Evolutionary conservation across 805 yeast genomes (phyloP), one percentile per base, ranked within the genome.

Genomic region (Ogataea thermomethanolica): DNA sequence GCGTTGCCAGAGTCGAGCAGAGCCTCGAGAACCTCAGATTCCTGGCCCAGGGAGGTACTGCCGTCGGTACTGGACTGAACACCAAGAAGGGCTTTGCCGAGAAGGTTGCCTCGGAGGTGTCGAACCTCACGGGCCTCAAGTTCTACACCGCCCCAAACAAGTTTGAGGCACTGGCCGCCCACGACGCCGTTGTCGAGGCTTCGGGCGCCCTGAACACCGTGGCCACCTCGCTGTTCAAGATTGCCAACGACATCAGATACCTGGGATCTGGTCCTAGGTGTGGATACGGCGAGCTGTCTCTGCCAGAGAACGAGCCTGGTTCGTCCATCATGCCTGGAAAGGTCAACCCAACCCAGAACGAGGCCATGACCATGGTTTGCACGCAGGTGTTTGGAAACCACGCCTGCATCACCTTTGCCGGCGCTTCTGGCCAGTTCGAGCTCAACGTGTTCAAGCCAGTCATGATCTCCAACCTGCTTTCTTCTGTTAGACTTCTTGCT

Each of bases 311-410:
- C 69, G 99, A 93, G 73, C 99, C 99, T 43, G 99, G 99, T 61
- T 88, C 97, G 45, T 89, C 97, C 22, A 93, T 93, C 68, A 93
- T 93, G 99, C 99, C 99, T 38, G 99, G 99, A 64, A 93, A 93
- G 73, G 97, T 93, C 49, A 93, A 93, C 78, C 99, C 99, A 52
- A 93, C 99, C 42, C 99, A 93, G 74, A 90, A 90, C 67, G 99
- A 93, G 76, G 99, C 99, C 40, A 72, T 93, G 65, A 93, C 98
- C 50, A 95, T 93, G 95, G 96, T 91, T 47, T 89, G 96, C 64
- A 79, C 93, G 49, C 99, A 93, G 75, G 97, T 93, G 21, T 88
- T 93, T 64, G 99, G 99, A 66, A 93, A 93, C 81, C 82, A 93
- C 69, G 69, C 96, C 32, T 79, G 96, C 50, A 86, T 93, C 69